Base-by-base conservation (phyloP, 208 protist species). In the Herpetomonas samuelpessoai region DNA sequence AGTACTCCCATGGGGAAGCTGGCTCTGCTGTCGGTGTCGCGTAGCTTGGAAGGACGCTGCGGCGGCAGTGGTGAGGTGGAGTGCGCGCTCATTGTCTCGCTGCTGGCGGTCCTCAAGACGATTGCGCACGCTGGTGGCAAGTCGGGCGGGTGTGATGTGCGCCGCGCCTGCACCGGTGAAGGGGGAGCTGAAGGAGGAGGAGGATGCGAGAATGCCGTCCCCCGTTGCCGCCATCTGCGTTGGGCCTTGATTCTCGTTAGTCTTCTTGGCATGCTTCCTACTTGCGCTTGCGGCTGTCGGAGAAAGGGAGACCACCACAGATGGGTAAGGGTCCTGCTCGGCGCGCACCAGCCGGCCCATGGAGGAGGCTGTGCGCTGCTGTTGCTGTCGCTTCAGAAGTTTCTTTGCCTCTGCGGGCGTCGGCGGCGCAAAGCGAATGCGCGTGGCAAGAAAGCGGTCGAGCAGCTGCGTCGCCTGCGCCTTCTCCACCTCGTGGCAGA, bases 371-470 rank as follows among this genome's bases (percentile, higher is more conserved):
- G 9, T 14, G 35, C 35, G 35, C 14, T 41, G 35, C 35, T 41
- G 35, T 41, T 41, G 35, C 14, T 41, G 35, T 14, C 35, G 35
- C 14, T 41, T 6, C 35, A 41, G 35, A 14, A 41, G 35, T 41
- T 41, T 6, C 35, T 41, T 41, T 14, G 35, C 35, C 35, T 41
- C 35, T 18, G 9, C 14, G 9, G 35, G 9, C 14, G 35, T 41
- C 9, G 35, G 35, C 14, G 35, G 35, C 35, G 9, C 35, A 14
- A 41, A 41, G 35, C 65, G 68, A 21, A 85, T 28, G 55, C 76
- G 81, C 38, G 81, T 79, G 54, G 80, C 65, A 46, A 87, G 73
- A 66, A 76, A 83, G 57, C 81, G 76, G 41, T 76, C 68, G 35
- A 75, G 77, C 6, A 76, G 63, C 63, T 87, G 72, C 21, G 51